These are phyloP conservation scores for Solanum chmielewskii DNA, from an alignment of 257 asterid genomes.

Conservation along the genomic window DNA sequence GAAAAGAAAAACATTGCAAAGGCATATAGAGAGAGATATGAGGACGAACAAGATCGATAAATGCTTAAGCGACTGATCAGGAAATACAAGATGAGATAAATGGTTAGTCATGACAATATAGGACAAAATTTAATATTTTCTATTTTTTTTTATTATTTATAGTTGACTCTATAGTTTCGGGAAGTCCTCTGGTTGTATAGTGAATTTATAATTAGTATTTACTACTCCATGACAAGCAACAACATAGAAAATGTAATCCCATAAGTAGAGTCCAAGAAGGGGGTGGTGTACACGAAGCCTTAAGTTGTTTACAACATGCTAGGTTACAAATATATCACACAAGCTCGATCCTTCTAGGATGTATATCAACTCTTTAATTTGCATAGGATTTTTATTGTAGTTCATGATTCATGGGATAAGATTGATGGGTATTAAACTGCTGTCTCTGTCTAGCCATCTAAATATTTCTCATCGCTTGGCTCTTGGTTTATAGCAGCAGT, in stretches of 20 bases:
- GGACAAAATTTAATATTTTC: background rate
- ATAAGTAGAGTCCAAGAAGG: background rate
- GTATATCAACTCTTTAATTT: background rate
- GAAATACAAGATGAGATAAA: too few species aligned
- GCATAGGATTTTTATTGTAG: background rate
- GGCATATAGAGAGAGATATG: too few species aligned
- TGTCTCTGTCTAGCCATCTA: background rate
- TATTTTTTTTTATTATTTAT: background rate
- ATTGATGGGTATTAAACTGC: background rate
- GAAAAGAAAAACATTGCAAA: too few species aligned
- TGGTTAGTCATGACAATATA: too few species aligned
- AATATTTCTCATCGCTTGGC: background rate
- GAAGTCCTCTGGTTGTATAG: background rate
- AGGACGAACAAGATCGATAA: too few species aligned
- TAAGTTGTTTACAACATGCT: background rate
- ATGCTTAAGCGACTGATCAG: too few species aligned
- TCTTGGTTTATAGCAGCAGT: background rate
- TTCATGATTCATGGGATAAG: background rate
- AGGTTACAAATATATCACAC: background rate
- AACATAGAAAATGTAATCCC: background rate
- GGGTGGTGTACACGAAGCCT: background rate
- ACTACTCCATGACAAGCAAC: background rate
- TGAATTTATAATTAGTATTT: background rate
- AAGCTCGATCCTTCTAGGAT: background rate
- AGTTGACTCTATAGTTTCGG: background rate